Percentiles rank a stretch among this genome's conserved stretches.
These are phyloP conservation scores for Pugionium cornutum DNA, from an alignment of 345 rosid genomes.

Conservation along the genomic window DNA sequence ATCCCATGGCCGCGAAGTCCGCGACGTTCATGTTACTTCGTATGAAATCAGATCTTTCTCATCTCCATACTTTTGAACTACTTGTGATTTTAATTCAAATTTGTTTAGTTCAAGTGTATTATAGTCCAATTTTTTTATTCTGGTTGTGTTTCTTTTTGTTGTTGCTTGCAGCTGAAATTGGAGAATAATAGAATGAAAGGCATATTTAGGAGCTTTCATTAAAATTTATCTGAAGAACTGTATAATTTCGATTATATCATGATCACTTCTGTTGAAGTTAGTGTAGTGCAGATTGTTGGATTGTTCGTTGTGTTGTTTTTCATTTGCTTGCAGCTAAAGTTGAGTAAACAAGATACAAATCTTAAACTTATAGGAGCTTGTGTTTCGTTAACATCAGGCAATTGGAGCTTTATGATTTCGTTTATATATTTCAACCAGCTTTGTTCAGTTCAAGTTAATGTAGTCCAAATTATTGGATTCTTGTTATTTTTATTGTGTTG, in stretches of 20 bases:
- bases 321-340: conserved; percentile 14
- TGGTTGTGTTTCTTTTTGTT: background rate
- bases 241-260: too few species aligned
- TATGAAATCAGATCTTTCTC: conserved; percentile 29
- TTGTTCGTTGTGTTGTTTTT: background rate
- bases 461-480: too few species aligned
- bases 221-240: background rate
- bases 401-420: too few species aligned
- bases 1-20: conserved; percentile 95
- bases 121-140: background rate
- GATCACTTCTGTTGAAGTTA: background rate
- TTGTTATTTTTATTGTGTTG: too few species aligned
- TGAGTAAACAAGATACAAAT: background rate
- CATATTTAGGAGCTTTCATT: background rate
- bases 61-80: background rate
- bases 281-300: background rate
- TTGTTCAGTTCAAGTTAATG: too few species aligned
- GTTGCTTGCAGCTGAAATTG: conserved; percentile 20
- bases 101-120: background rate
- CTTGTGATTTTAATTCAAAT: conserved; percentile 2
- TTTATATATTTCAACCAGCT: too few species aligned
- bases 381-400: background rate
- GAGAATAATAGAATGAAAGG: too few species aligned
- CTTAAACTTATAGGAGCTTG: background rate
- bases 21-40: conserved; percentile 94